Percentiles rank a stretch among this genome's conserved stretches.
Conservation (phyloP, 306 rosid genomes). For the Quillaja saponaria region DNA sequence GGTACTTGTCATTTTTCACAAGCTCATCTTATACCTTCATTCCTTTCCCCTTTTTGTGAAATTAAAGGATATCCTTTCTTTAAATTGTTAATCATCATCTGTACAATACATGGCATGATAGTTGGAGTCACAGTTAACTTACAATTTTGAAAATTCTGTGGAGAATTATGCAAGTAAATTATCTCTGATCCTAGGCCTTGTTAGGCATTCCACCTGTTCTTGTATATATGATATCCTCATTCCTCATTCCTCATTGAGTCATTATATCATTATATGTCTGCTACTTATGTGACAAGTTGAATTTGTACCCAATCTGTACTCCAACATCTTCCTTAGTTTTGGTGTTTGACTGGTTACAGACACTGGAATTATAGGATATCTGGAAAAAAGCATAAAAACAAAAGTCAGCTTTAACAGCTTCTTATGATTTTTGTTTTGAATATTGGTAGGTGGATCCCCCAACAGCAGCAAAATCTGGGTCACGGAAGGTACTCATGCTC, state of each 20-base stretch:
- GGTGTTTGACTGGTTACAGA: too few species aligned
- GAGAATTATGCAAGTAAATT: background rate
- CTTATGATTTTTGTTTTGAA: background rate
- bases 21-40: conserved; percentile 1
- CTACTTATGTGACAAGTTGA: conserved; percentile 22
- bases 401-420: too few species aligned
- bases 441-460: conserved; percentile 80
- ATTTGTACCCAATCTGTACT: conserved; percentile 24
- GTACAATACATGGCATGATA: background rate
- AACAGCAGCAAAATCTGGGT: conserved; percentile 66
- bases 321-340: background rate
- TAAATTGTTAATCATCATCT: too few species aligned
- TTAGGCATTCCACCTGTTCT: conserved; percentile 3
- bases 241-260: conserved; percentile 22
- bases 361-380: too few species aligned
- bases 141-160: conserved; percentile 17
- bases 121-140: conserved; percentile 9
- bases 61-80: background rate
- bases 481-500: conserved; percentile 70
- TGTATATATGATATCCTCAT: background rate
- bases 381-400: too few species aligned
- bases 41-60: background rate
- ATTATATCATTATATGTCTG: conserved; percentile 2
- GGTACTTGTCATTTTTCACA: conserved; percentile 1
- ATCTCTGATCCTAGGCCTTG: conserved; percentile 6